A percentile compares a stretch with the other conserved stretches of the same genome.
Conservation (phyloP, 2,329 filamentous ascomycete genomes). For the Colletotrichum tropicicola region DNA sequence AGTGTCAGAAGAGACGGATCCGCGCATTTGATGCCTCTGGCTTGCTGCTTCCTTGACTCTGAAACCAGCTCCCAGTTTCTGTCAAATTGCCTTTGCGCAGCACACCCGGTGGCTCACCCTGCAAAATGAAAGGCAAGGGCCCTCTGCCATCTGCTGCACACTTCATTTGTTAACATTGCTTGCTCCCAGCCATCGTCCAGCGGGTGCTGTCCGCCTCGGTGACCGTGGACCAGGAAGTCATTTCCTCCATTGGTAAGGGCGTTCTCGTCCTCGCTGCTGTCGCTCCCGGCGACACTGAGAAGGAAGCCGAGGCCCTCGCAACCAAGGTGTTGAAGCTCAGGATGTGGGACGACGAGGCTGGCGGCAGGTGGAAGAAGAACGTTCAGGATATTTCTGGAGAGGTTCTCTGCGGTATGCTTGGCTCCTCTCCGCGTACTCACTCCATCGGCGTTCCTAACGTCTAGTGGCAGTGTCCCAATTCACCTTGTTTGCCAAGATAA, state of each 20-base stretch:
- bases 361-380: slow-evolving; percentile 85
- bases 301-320: slow-evolving; percentile 85
- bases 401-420: slow-evolving; percentile 83
- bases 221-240: slow-evolving; percentile 87
- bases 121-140: slow-evolving; percentile 47
- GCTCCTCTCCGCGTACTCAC: neutral
- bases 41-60: neutral
- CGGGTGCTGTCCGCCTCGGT: slow-evolving; percentile 95
- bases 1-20: neutral
- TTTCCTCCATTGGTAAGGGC: slow-evolving; percentile 91
- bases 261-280: slow-evolving; percentile 92
- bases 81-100: neutral
- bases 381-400: slow-evolving; percentile 91
- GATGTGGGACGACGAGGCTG: slow-evolving; percentile 86
- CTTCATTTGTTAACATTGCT: slow-evolving; percentile 30
- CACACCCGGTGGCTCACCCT: neutral
- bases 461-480: slow-evolving; percentile 87
- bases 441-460: neutral
- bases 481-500: slow-evolving; percentile 90
- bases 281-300: slow-evolving; percentile 87
- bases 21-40: neutral
- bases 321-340: slow-evolving; percentile 89
- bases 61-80: neutral
- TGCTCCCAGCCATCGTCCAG: slow-evolving; percentile 86
- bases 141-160: slow-evolving; percentile 19